Evolutionary conservation across 441 rosid species (phyloP), one percentile per base, ranked within the genome.

Genomic region (Viola pubescens): DNA sequence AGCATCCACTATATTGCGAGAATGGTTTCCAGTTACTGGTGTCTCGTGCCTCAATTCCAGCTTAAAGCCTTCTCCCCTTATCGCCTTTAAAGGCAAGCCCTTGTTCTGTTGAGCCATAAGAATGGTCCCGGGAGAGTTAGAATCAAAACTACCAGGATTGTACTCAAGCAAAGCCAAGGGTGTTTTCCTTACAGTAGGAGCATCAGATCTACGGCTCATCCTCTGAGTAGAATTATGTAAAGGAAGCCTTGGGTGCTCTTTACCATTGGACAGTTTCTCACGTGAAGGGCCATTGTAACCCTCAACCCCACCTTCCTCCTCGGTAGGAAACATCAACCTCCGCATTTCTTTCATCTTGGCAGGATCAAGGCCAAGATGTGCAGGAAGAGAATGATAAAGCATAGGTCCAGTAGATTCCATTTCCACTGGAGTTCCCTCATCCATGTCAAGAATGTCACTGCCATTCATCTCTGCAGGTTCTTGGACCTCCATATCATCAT

Each of bases 301-400:
- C 58, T 74, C 91, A 51, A 67, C 57, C 62, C 74, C 88, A 14
- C 74, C 87, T 74, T 82, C 75, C 61, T 82, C 91, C 58, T 76
- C 81, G 1, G 12, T 50, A 53, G 79, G 83, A 67, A 76, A 79
- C 81, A 79, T 73, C 68, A 76, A 47, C 78, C 73, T 76, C 65
- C 74, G 73, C 79, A 79, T 84, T 74, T 94, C 97, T 64, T 74
- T 81, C 96, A 94, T 85, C 70, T 81, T 86, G 59, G 62, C 75
- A 4, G 91, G 97, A 70, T 94, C 95, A 75, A 90, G 96, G 58
- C 97, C 84, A 46, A 94, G 86, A 85, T 86, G 94, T 9, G 95
- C 77, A 58, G 97, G 99, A 70, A 90, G 95, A 72, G 99, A 90
- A 75, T 88, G 97, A 75, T 94, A 85, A 79, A 94, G 94, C 77